phyloP scores from a whole-genome alignment of 2,329 filamentous ascomycete species.

The Sclerotinia subarctica region DNA sequence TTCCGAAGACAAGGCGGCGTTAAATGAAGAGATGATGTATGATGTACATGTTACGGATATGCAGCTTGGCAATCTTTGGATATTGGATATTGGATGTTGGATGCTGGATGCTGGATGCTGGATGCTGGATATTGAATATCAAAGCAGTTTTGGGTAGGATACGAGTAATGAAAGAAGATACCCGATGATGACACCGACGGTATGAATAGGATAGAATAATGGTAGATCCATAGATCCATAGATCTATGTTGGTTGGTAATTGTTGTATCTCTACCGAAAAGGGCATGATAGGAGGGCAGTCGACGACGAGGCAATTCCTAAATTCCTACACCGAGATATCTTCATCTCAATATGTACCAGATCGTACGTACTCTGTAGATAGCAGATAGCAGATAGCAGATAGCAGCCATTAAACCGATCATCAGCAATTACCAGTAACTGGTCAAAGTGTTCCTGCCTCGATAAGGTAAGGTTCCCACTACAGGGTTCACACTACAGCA shows the following conservation, averaged over 20 bases:
- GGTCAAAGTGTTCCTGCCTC: neutral
- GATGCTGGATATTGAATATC: too few species aligned
- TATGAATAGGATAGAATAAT: neutral
- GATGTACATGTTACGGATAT: conserved; percentile 15
- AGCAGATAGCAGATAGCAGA: neutral
- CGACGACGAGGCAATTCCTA: neutral
- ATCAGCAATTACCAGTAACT: neutral
- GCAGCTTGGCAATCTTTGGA: conserved; percentile 12
- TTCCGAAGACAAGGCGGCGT: conserved; percentile 14
- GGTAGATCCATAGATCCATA: neutral
- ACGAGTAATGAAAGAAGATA: conserved; percentile 3
- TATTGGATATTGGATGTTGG: neutral
- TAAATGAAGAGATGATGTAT: conserved; percentile 15
- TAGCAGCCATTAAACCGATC: neutral
- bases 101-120: too few species aligned
- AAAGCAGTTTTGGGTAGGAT: neutral
- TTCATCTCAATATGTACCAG: neutral
- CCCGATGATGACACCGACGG: neutral
- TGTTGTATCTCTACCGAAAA: neutral
- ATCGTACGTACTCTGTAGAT: too few species aligned
- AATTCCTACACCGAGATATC: neutral
- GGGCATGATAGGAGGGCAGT: neutral
- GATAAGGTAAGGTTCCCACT: neutral
- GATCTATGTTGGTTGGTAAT: neutral
- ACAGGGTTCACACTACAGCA: too few species aligned